phyloP scores from a whole-genome alignment of 176 grass and related monocot genomes.

The Tillandsia leiboldiana region DNA sequence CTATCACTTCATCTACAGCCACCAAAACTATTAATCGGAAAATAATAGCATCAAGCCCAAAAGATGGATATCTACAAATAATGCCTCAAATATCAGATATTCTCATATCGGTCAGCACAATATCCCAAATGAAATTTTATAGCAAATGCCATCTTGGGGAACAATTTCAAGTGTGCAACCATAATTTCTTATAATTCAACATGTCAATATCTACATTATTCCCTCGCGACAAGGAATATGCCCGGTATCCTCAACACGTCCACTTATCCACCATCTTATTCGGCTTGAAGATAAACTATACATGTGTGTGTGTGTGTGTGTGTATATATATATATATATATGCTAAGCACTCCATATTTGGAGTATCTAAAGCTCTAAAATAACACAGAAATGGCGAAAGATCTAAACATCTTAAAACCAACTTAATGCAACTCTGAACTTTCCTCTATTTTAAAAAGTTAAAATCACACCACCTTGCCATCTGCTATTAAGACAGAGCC shows the following conservation, averaged over 20 bases:
- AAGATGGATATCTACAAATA: neutral
- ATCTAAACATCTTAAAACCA: too few species aligned
- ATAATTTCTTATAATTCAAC: neutral
- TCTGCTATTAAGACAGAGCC: too few species aligned
- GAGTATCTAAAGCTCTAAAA: neutral
- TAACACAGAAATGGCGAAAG: too few species aligned
- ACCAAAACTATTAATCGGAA: too few species aligned
- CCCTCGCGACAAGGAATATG: neutral
- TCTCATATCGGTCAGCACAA: neutral
- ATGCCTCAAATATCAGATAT: neutral
- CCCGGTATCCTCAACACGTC: neutral
- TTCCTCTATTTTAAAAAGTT: too few species aligned
- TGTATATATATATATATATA: neutral
- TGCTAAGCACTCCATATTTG: neutral
- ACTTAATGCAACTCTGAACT: too few species aligned
- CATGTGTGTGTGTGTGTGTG: neutral
- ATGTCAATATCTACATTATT: neutral
- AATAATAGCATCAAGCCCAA: neutral
- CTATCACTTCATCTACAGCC: neutral
- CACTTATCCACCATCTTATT: neutral
- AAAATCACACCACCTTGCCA: too few species aligned
- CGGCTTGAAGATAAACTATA: neutral
- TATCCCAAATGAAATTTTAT: neutral
- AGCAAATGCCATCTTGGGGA: too few species aligned
- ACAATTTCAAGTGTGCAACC: neutral